These are phyloP conservation scores for Penicillium sp. DNA, from an alignment of 2,329 filamentous ascomycete species.

Conservation along the genomic window DNA sequence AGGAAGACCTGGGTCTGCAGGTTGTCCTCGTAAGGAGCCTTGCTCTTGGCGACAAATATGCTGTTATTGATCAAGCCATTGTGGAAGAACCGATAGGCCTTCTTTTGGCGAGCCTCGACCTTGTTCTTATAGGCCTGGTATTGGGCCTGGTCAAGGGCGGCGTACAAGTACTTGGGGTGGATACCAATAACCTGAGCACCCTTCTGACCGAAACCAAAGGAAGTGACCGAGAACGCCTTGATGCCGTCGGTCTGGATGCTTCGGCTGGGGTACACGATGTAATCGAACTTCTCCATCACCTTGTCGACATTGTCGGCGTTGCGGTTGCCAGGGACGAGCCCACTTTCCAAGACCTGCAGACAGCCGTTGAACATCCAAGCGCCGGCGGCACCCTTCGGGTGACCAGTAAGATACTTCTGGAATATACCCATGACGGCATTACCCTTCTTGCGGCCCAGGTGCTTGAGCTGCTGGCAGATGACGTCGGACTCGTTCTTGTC, in stretches of 20 bases:
- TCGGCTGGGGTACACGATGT: constrained; percentile 94
- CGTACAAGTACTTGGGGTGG: constrained; percentile 92
- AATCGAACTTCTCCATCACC: constrained; percentile 95
- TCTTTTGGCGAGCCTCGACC: constrained; percentile 93
- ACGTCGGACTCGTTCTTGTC: constrained; percentile 99
- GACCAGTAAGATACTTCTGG: constrained; percentile 98
- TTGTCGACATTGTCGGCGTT: constrained; percentile 98
- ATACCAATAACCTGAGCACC: constrained; percentile 96
- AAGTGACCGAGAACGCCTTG: constrained; percentile 98
- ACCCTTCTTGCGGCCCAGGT: constrained; percentile 92
- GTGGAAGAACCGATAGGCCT: constrained; percentile 97
- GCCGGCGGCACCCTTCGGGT: constrained; percentile 98
- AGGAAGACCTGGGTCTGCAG: constrained; percentile 86
- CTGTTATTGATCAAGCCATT: constrained; percentile 97
- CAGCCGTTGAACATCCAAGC: constrained; percentile 99
- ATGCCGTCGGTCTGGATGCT: constrained; percentile 95
- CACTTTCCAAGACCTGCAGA: constrained; percentile 89
- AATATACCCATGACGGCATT: constrained; percentile 96
- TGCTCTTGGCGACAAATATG: constrained; percentile 91
- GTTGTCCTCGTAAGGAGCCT: constrained; percentile 83
- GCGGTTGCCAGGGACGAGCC: constrained; percentile 92
- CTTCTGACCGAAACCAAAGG: constrained; percentile 99
- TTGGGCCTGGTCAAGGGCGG: constrained; percentile 81
- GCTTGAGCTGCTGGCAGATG: constrained; percentile 91
- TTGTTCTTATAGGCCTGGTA: constrained; percentile 81